These are phyloP conservation scores for Suillus spraguei DNA, from an alignment of 768 basidiomycete species.

Conservation along the genomic window DNA sequence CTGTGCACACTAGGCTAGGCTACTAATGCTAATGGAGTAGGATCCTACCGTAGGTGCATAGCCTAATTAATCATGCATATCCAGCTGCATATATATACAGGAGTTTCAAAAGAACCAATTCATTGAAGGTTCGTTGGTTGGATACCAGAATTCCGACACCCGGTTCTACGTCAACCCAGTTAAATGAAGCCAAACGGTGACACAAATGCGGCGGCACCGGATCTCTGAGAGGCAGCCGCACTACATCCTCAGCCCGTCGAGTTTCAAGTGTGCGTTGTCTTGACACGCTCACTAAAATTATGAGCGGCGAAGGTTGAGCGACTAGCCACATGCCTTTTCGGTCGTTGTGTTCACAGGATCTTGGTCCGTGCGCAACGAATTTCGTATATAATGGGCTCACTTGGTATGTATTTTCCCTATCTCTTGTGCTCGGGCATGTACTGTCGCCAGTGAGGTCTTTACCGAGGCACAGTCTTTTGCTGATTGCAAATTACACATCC, in stretches of 20 bases:
- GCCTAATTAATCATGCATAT: no score
- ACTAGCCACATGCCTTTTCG: conserved; percentile 3
- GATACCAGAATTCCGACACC: background rate
- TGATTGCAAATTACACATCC: conserved; percentile 97
- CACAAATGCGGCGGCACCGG: background rate
- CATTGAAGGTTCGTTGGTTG: background rate
- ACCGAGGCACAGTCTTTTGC: conserved; percentile 94
- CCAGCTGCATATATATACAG: no score
- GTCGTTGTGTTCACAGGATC: no score
- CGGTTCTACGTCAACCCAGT: background rate
- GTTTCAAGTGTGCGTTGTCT: no score
- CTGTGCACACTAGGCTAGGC: background rate
- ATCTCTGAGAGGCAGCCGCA: background rate
- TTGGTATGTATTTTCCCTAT: conserved; percentile 41
- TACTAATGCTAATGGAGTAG: no score
- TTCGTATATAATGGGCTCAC: conserved; percentile 36
- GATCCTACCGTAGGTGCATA: no score
- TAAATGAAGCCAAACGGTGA: conserved; percentile 1
- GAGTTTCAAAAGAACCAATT: background rate
- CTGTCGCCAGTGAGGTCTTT: conserved; percentile 95
- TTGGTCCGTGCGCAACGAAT: conserved; percentile 52
- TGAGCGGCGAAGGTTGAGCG: no score
- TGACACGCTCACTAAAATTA: no score
- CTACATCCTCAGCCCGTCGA: background rate
- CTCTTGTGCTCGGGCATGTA: conserved; percentile 96